Conservation (phyloP, 176 grass and related monocot genomes). For the Rhipidocladum racemiflorum region DNA sequence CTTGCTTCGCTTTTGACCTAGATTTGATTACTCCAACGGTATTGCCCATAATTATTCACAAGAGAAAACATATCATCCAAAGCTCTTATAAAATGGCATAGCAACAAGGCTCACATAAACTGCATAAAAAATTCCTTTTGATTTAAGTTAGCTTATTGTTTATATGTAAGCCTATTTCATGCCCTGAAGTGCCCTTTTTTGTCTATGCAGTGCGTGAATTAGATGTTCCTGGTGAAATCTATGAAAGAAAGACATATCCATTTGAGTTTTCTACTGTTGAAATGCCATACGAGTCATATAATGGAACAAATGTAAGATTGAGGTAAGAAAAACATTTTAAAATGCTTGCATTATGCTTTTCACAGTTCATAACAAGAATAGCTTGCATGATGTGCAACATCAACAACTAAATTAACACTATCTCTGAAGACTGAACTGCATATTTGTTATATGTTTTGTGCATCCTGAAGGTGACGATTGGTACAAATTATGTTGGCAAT, state of each 20-base stretch:
- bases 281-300: slow-evolving; percentile 96
- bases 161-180: too few species aligned
- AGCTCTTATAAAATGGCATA: too few species aligned
- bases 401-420: neutral
- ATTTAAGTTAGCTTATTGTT: neutral
- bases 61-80: too few species aligned
- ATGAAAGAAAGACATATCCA: slow-evolving; percentile 85
- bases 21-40: too few species aligned
- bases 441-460: slow-evolving; percentile 52
- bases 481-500: slow-evolving; percentile 78
- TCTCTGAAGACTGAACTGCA: slow-evolving; percentile 1
- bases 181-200: too few species aligned
- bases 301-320: slow-evolving; percentile 84
- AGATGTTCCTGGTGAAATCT: too few species aligned
- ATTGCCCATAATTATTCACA: too few species aligned
- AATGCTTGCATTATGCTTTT: neutral
- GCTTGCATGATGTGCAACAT: neutral
- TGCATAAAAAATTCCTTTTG: too few species aligned
- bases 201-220: too few species aligned
- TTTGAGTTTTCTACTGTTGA: slow-evolving; percentile 94
- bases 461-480: slow-evolving; percentile 81
- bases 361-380: neutral
- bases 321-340: slow-evolving; percentile 42
- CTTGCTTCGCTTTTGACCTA: too few species aligned
- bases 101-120: too few species aligned